These are phyloP conservation scores for Viola pubescens DNA, from an alignment of 441 rosid genomes.

Conservation along the genomic window DNA sequence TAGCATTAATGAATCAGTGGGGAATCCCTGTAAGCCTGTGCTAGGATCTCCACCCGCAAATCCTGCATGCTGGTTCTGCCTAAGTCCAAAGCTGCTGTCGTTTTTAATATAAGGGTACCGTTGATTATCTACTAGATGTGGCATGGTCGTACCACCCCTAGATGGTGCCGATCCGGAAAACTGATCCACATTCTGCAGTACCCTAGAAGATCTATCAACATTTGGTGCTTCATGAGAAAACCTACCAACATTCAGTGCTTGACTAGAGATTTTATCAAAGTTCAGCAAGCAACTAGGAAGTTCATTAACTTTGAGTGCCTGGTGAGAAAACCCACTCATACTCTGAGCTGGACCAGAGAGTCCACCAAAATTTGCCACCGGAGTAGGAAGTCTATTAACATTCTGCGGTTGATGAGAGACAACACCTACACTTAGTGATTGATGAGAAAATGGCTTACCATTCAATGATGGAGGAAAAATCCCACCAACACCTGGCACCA, in stretches of 20 bases:
- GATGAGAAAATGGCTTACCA: background rate
- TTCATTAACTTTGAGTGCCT: background rate
- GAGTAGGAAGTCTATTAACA: background rate
- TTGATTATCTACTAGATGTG: background rate
- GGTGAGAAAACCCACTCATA: constrained; percentile 2
- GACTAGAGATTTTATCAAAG: background rate
- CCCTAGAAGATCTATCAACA: background rate
- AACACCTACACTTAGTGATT: background rate
- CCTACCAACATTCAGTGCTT: background rate
- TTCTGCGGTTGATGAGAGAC: background rate
- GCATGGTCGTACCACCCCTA: constrained; percentile 3
- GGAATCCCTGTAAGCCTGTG: constrained; percentile 4
- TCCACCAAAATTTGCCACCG: background rate
- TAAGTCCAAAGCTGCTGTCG: constrained; percentile 7
- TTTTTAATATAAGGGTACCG: background rate
- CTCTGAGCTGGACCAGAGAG: background rate
- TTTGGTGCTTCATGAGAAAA: background rate
- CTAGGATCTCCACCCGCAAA: constrained; percentile 6
- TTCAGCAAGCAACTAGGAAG: background rate
- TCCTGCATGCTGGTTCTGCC: background rate
- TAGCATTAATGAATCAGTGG: background rate
- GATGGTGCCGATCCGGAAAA: background rate
- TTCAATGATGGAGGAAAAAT: background rate
- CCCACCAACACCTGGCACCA: background rate
- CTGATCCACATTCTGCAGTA: background rate